Conservation (phyloP, 768 basidiomycete genomes). For the Pleurotus giganteus region DNA sequence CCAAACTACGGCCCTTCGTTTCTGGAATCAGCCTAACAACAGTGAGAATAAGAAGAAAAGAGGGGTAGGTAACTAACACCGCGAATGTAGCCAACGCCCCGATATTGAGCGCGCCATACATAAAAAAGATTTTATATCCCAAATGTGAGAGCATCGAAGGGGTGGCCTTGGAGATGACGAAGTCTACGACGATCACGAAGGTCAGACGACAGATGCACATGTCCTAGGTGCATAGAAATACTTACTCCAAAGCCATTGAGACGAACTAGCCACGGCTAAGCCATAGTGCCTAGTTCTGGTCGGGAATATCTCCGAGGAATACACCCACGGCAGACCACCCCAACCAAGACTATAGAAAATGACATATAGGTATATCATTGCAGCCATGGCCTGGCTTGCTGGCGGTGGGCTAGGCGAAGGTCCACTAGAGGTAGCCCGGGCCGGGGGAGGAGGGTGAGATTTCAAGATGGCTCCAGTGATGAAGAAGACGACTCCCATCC, state of each 20-base stretch:
- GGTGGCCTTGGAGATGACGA: slow-evolving; percentile 72
- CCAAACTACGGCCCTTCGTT: slow-evolving; percentile 55
- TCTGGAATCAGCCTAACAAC: slow-evolving; percentile 50
- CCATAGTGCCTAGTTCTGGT: slow-evolving; percentile 83
- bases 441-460: slow-evolving; percentile 59
- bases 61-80: slow-evolving; percentile 37
- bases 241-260: slow-evolving; percentile 83
- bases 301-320: slow-evolving; percentile 83
- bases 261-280: slow-evolving; percentile 67
- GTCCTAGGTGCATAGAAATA: slow-evolving; percentile 9
- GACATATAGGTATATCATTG: slow-evolving; percentile 82
- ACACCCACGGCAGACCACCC: slow-evolving; percentile 58
- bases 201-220: background rate
- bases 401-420: slow-evolving; percentile 38
- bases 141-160: slow-evolving; percentile 58
- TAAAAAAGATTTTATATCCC: slow-evolving; percentile 73
- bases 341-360: slow-evolving; percentile 87
- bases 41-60: background rate
- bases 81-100: slow-evolving; percentile 68
- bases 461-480: slow-evolving; percentile 85
- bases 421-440: slow-evolving; percentile 19
- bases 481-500: slow-evolving; percentile 81
- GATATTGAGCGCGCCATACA: slow-evolving; percentile 74
- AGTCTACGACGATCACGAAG: slow-evolving; percentile 40
- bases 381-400: slow-evolving; percentile 79